Conservation (phyloP, 2,329 filamentous ascomycete species). For the Aspergillus calidoustus region DNA sequence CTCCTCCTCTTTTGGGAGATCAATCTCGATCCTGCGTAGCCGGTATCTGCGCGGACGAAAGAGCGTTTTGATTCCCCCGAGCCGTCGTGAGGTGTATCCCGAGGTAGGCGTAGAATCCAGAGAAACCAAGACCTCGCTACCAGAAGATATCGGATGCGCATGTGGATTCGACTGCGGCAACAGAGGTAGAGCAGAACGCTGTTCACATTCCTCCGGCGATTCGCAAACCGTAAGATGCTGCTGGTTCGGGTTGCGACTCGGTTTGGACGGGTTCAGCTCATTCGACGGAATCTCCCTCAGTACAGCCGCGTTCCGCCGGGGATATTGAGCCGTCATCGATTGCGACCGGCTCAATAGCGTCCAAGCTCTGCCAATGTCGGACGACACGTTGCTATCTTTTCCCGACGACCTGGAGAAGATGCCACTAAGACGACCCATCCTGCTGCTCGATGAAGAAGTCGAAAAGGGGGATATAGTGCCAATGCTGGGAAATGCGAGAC, state of each 20-base stretch:
- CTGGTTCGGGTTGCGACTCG: neutral
- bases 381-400: slow-evolving; percentile 8
- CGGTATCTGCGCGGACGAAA: slow-evolving; percentile 24
- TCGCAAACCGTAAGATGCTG: neutral
- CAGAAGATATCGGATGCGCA: neutral
- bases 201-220: neutral
- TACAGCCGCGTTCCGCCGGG: neutral
- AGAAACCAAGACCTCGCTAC: neutral
- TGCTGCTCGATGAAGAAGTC: neutral
- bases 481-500: neutral
- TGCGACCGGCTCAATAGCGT: slow-evolving; percentile 4
- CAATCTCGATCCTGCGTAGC: slow-evolving; percentile 7
- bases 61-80: slow-evolving; percentile 24
- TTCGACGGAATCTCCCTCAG: neutral
- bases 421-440: slow-evolving; percentile 22
- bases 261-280: neutral
- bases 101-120: neutral
- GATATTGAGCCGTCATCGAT: neutral
- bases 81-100: slow-evolving; percentile 16
- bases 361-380: slow-evolving; percentile 8
- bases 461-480: neutral
- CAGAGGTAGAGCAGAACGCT: neutral
- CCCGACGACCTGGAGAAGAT: slow-evolving; percentile 17
- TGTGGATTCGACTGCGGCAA: neutral
- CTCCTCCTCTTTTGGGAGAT: neutral